Evolutionary conservation across 495 filamentous ascomycete species (phyloP), one percentile per base, ranked within the genome.

Genomic region (Hamigera avellanea): DNA sequence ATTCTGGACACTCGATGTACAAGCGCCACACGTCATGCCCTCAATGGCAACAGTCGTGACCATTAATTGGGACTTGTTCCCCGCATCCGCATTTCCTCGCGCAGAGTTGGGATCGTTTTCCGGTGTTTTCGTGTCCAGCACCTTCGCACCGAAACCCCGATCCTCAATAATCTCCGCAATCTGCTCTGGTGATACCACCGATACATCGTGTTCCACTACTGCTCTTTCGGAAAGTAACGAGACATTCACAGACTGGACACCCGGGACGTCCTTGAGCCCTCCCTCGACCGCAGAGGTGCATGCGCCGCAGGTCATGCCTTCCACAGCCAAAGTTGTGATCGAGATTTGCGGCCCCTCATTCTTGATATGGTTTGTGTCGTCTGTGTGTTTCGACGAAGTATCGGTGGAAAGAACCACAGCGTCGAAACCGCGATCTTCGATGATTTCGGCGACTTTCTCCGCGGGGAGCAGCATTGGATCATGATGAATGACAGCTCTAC

Each of bases 11-110:
- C 91, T 88, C 8, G 87, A 83, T 6, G 89, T 95, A 54, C 91
- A 98, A 17, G 89, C 86, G 14, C 89, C 89, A 49, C 89, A 98
- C 3, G 89, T 96, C 91, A 98, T 96, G 19, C 91, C 91, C 46
- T 82, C 83, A 16, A 98, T 74, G 3, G 79, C 75, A 13, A 98
- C 69, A 0, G 86, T 95, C 0, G 88, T 95, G 3, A 80, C 76
- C 43, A 75, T 48, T 2, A 68, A 48, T 17, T 61, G 54, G 25
- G 42, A 55, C 31, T 53, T 60, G 43, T 64, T 59, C 21, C 64
- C 70, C 16, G 62, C 38, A 23, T 59, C 48, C 36, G 67, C 7
- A n/a, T 27, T n/a, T 9, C n/a, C 50, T 1, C 49, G 36, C 16
- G 43, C 43, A 14, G 33, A 43, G 17, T 40, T 41, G 33, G 39